Conservation (phyloP, 1,284 basidiomycete genomes). For the Wallemia hederae region DNA sequence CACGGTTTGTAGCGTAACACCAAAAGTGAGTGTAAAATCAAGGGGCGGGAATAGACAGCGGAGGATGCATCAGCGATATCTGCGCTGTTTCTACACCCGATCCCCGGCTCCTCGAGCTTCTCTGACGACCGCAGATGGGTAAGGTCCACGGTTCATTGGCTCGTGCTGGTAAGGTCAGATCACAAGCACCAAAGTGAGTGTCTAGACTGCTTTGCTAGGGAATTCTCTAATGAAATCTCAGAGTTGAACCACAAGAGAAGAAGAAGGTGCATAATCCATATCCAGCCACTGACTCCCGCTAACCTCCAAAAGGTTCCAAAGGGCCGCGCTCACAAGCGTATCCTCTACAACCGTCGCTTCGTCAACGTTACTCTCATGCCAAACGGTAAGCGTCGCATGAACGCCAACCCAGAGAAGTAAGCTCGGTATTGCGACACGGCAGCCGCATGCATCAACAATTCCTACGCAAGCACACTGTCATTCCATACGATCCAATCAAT, state of each 20-base stretch:
- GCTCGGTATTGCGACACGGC: background rate
- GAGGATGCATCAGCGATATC: too few species aligned
- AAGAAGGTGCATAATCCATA: slow-evolving; percentile 23
- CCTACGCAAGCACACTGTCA: background rate
- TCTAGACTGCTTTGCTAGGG: background rate
- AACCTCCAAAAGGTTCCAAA: slow-evolving; percentile 32
- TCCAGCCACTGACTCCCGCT: background rate
- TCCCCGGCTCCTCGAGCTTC: background rate
- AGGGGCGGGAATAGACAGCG: too few species aligned
- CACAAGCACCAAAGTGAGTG: slow-evolving; percentile 56
- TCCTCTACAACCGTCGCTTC: slow-evolving; percentile 86
- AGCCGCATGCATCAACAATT: too few species aligned
- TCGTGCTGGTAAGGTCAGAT: slow-evolving; percentile 98
- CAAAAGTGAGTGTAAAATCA: background rate
- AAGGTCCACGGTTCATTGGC: slow-evolving; percentile 96
- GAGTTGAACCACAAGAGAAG: slow-evolving; percentile 86
- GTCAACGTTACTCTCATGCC: slow-evolving; percentile 76
- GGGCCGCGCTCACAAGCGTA: slow-evolving; percentile 86
- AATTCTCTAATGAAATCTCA: slow-evolving; percentile 3
- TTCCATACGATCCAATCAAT: background rate
- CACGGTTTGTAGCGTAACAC: background rate
- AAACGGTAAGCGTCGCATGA: slow-evolving; percentile 82
- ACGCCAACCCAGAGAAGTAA: slow-evolving; percentile 15
- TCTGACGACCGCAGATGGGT: slow-evolving; percentile 17
- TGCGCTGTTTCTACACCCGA: background rate